These are phyloP conservation scores for Phytophthora crassamura DNA, from an alignment of 352 stramenopile species.

Conservation along the genomic window DNA sequence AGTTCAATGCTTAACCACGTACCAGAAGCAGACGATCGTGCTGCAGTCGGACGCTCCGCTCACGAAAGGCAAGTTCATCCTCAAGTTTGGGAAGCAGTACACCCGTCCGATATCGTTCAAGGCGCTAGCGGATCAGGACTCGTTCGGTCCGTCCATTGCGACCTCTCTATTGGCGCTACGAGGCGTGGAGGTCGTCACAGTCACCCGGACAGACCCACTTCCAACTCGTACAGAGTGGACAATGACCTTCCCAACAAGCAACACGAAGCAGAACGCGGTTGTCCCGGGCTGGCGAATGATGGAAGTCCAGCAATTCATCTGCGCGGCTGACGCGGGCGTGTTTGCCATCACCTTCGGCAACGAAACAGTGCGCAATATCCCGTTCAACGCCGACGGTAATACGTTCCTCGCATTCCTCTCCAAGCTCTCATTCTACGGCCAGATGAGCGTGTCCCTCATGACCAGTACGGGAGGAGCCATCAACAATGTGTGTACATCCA, in stretches of 20 bases:
- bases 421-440: slow-evolving; percentile 53
- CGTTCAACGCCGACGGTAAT: slow-evolving; percentile 63
- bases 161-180: slow-evolving; percentile 51
- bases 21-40: slow-evolving; percentile 64
- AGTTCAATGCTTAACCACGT: slow-evolving; percentile 61
- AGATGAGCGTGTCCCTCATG: slow-evolving; percentile 55
- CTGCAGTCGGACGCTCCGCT: slow-evolving; percentile 54
- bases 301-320: slow-evolving; percentile 85
- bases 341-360: slow-evolving; percentile 70
- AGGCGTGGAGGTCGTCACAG: slow-evolving; percentile 45
- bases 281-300: slow-evolving; percentile 60
- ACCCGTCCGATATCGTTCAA: slow-evolving; percentile 69
- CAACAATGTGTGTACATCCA: slow-evolving; percentile 55
- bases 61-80: slow-evolving; percentile 59
- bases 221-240: slow-evolving; percentile 53
- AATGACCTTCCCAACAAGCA: slow-evolving; percentile 55
- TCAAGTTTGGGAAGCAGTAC: slow-evolving; percentile 70
- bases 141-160: slow-evolving; percentile 55
- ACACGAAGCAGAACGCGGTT: slow-evolving; percentile 58
- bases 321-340: slow-evolving; percentile 59
- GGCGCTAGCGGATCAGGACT: slow-evolving; percentile 53
- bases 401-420: slow-evolving; percentile 54
- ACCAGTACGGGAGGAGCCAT: slow-evolving; percentile 24
- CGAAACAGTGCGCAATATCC: slow-evolving; percentile 61
- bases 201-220: slow-evolving; percentile 40